Conservation (phyloP, 1,139 yeast genomes). For the Candida freyschussii region DNA sequence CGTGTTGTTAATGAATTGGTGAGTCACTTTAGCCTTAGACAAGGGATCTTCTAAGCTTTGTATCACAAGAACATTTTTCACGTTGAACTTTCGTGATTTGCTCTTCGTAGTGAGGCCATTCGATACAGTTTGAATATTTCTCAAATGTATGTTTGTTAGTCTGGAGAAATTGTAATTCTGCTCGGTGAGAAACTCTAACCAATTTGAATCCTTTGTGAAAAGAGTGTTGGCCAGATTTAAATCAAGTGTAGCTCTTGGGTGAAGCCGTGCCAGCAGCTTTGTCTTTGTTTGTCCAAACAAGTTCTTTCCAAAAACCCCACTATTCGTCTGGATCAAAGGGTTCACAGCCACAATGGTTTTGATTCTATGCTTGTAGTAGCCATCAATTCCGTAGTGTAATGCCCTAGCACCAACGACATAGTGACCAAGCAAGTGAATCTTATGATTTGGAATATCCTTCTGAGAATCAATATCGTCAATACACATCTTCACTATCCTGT, state of each 20-base stretch:
- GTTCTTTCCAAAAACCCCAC: constrained; percentile 2
- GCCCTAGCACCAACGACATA: constrained; percentile 15
- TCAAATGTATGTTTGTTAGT: constrained; percentile 7
- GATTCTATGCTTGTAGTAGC: constrained; percentile 13
- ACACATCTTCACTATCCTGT: constrained; percentile 16
- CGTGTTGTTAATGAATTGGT: constrained; percentile 10
- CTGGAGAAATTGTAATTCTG: constrained; percentile 4
- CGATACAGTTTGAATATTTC: constrained; percentile 7
- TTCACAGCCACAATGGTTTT: constrained; percentile 16
- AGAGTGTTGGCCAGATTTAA: constrained; percentile 4
- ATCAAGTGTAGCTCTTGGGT: constrained; percentile 6
- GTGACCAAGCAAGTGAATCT: constrained; percentile 16
- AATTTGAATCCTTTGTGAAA: constrained; percentile 12
- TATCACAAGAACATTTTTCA: constrained; percentile 14
- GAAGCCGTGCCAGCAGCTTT: constrained; percentile 9
- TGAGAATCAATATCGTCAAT: constrained; percentile 16
- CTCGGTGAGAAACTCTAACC: constrained; percentile 8
- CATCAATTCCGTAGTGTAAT: constrained; percentile 17
- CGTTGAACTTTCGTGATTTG: constrained; percentile 6
- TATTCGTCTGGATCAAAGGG: constrained; percentile 14
- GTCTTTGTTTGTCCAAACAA: constrained; percentile 5
- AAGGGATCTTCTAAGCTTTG: constrained; percentile 16
- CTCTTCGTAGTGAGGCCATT: constrained; percentile 6
- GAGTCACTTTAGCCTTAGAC: constrained; percentile 3
- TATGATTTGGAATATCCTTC: constrained; percentile 1